Conservation (phyloP, 2,329 filamentous ascomycete species). For the Fusarium marasasianum region DNA sequence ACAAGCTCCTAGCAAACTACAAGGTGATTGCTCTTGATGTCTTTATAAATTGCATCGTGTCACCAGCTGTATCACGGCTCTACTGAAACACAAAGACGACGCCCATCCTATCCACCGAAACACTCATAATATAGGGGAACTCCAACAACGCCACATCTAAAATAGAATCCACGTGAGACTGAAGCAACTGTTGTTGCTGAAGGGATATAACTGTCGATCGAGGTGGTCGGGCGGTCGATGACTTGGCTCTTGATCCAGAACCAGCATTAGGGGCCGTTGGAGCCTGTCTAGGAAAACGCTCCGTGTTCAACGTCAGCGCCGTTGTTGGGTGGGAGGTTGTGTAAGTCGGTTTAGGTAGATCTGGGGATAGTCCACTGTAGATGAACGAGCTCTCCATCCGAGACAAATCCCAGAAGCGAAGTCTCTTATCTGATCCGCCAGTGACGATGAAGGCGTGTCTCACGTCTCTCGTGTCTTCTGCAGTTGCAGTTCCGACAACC, state of each 20-base stretch:
- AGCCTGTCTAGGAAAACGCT: constrained; percentile 60
- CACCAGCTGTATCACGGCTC: constrained; percentile 15
- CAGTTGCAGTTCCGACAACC: constrained; percentile 76
- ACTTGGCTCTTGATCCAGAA: constrained; percentile 46
- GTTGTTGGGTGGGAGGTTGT: constrained; percentile 69
- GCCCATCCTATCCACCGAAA: constrained; percentile 89
- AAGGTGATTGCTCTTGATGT: constrained; percentile 15
- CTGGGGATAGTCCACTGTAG: constrained; percentile 78
- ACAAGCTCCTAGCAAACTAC: constrained; percentile 8
- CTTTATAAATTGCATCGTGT: constrained; percentile 6
- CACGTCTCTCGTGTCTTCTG: constrained; percentile 74
- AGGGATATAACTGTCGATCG: constrained; percentile 86
- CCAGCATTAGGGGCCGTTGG: constrained; percentile 46
- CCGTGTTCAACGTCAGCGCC: constrained; percentile 72
- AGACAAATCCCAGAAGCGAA: constrained; percentile 92
- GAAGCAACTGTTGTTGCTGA: constrained; percentile 87
- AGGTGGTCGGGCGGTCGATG: constrained; percentile 59
- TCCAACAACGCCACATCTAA: constrained; percentile 90
- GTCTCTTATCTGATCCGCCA: constrained; percentile 86
- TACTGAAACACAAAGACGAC: constrained; percentile 84
- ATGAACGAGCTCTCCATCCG: constrained; percentile 81
- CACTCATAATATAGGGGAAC: constrained; percentile 89
- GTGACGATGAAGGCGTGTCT: constrained; percentile 87
- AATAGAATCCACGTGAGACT: constrained; percentile 87
- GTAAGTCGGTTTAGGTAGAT: constrained; percentile 80